phyloP scores from a whole-genome alignment of 2,329 filamentous ascomycete species.

The Arthrobotrys sinensis region DNA sequence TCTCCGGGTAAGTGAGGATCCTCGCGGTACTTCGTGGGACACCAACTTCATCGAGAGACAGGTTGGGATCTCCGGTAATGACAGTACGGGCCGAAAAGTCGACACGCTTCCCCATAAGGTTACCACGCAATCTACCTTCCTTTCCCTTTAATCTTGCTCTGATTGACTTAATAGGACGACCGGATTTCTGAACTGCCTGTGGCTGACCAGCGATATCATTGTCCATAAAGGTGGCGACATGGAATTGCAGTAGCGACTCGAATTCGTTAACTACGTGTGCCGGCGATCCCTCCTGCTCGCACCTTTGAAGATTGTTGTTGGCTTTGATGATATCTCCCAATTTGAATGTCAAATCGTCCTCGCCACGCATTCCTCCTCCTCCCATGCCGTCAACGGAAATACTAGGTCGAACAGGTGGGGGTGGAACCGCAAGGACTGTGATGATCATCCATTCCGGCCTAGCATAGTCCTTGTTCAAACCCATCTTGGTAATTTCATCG shows the following conservation, averaged over 20 bases:
- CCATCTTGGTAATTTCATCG: slow-evolving; percentile 86
- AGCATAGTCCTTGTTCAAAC: slow-evolving; percentile 93
- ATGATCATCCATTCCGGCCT: slow-evolving; percentile 99
- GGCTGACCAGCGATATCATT: slow-evolving; percentile 98
- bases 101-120: slow-evolving; percentile 99
- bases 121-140: slow-evolving; percentile 96
- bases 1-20: slow-evolving; percentile 95
- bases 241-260: slow-evolving; percentile 92
- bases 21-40: slow-evolving; percentile 93
- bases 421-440: slow-evolving; percentile 93
- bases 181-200: slow-evolving; percentile 95
- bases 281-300: slow-evolving; percentile 90
- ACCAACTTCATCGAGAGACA: slow-evolving; percentile 96
- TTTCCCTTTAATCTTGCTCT: slow-evolving; percentile 98
- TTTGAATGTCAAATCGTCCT: slow-evolving; percentile 99
- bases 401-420: slow-evolving; percentile 94
- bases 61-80: slow-evolving; percentile 97
- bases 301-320: slow-evolving; percentile 93
- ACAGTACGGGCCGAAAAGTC: slow-evolving; percentile 99
- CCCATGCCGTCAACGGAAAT: slow-evolving; percentile 97
- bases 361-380: slow-evolving; percentile 86
- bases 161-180: slow-evolving; percentile 95
- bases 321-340: slow-evolving; percentile 97
- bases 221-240: slow-evolving; percentile 99
- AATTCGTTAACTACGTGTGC: slow-evolving; percentile 93